Percentiles rank a stretch among this genome's conserved stretches.
Evolutionary conservation across 2,329 filamentous ascomycete species (phyloP).

Genomic region (Ambrosiella beaveri): DNA sequence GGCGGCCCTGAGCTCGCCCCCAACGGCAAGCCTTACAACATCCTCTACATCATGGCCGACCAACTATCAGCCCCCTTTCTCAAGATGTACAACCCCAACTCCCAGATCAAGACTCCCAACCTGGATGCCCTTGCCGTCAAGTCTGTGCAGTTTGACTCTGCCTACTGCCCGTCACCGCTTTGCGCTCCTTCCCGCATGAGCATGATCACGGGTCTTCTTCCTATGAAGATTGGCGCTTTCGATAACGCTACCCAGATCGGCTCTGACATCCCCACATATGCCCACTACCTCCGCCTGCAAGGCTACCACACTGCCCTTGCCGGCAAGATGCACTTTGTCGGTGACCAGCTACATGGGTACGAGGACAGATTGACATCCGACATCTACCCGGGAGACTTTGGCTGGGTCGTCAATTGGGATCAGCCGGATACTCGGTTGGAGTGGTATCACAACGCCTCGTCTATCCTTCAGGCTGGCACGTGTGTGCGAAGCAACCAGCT

Average conservation of each 20-base stretch:
- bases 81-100: conserved; percentile 78
- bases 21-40: conserved; percentile 24
- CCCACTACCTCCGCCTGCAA: conserved; percentile 69
- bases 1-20: background rate
- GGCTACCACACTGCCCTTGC: conserved; percentile 84
- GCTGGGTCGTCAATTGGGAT: conserved; percentile 94
- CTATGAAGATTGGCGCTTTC: conserved; percentile 79
- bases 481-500: conserved; percentile 88
- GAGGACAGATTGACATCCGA: conserved; percentile 86
- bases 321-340: conserved; percentile 96
- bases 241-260: conserved; percentile 78
- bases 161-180: conserved; percentile 84
- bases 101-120: conserved; percentile 83
- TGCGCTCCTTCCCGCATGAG: conserved; percentile 88
- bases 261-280: conserved; percentile 77
- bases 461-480: conserved; percentile 73
- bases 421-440: conserved; percentile 70
- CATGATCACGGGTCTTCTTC: conserved; percentile 82
- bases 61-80: conserved; percentile 81
- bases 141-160: conserved; percentile 80
- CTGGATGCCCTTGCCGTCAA: conserved; percentile 65
- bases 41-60: conserved; percentile 83
- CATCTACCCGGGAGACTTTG: conserved; percentile 87
- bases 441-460: conserved; percentile 94
- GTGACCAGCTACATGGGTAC: conserved; percentile 86